A percentile compares a stretch with the other conserved stretches of the same genome.
phyloP scores from a whole-genome alignment of 2,329 filamentous ascomycete genomes.

The Fusarium coffeatum region DNA sequence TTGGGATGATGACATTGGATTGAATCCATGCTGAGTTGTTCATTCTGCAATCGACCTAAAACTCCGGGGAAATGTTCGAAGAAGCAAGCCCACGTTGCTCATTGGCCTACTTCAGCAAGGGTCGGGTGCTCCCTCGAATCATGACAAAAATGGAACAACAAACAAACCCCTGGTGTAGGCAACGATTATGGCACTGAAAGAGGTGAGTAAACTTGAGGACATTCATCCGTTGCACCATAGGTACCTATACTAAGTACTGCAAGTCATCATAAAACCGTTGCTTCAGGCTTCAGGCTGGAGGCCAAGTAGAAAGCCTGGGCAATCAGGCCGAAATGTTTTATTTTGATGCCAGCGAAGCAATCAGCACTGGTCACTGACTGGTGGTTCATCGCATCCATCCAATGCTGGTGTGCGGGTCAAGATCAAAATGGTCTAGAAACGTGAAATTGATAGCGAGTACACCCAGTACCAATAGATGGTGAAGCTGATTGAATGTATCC shows the following conservation, averaged over 20 bases:
- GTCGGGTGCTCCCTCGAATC: conserved; percentile 21
- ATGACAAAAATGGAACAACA: conserved; percentile 20
- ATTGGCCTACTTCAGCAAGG: conserved; percentile 18
- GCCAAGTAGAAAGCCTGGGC: background rate
- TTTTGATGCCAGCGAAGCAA: conserved; percentile 40
- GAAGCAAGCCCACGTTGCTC: conserved; percentile 12
- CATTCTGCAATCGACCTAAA: conserved; percentile 18
- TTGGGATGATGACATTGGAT: background rate
- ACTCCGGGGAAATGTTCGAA: conserved; percentile 35
- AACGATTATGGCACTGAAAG: background rate
- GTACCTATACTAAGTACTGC: background rate
- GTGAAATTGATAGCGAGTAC: conserved; percentile 3
- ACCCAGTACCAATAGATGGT: background rate
- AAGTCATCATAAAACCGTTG: background rate
- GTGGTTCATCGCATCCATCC: conserved; percentile 7
- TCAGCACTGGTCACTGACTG: background rate
- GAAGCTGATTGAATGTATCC: conserved; percentile 5
- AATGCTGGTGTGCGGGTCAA: conserved; percentile 23
- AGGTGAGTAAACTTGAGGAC: conserved; percentile 2
- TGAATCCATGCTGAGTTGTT: conserved; percentile 16
- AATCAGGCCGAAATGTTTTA: background rate
- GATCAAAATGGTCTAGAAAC: conserved; percentile 18
- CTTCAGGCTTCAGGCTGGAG: background rate
- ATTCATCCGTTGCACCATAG: conserved; percentile 1
- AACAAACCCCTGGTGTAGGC: background rate